A percentile compares a stretch with the other conserved stretches of the same genome.
Conservation (phyloP, 257 asterid species). For the Solanum chilense region DNA sequence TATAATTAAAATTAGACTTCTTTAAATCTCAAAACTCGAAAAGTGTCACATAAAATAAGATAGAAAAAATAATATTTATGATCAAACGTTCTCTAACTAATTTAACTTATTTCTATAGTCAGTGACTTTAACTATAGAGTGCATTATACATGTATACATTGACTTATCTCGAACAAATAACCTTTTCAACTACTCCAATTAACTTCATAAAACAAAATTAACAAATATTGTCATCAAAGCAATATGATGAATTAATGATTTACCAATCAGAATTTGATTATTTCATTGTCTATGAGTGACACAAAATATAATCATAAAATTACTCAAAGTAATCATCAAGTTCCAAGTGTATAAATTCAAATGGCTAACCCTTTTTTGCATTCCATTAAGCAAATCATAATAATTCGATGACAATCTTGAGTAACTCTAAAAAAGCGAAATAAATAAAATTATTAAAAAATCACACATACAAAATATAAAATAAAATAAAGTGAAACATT, state of each 20-base stretch:
- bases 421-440: slow-evolving; percentile 7
- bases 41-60: too few relatives aligned
- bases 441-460: neutral
- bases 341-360: neutral
- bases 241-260: neutral
- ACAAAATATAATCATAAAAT: neutral
- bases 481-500: neutral
- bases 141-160: neutral
- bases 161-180: too few relatives aligned
- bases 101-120: neutral
- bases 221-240: neutral
- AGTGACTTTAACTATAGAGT: neutral
- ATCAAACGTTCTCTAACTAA: too few relatives aligned
- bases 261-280: neutral
- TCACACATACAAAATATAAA: neutral
- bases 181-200: neutral
- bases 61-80: too few relatives aligned
- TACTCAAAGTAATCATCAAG: neutral
- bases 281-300: neutral
- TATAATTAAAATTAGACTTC: too few relatives aligned
- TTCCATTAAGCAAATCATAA: neutral
- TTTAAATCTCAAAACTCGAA: too few relatives aligned
- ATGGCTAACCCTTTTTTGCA: neutral
- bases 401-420: neutral
- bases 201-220: neutral